Conservation (phyloP, 257 asterid genomes). For the Solanum rostratum region DNA sequence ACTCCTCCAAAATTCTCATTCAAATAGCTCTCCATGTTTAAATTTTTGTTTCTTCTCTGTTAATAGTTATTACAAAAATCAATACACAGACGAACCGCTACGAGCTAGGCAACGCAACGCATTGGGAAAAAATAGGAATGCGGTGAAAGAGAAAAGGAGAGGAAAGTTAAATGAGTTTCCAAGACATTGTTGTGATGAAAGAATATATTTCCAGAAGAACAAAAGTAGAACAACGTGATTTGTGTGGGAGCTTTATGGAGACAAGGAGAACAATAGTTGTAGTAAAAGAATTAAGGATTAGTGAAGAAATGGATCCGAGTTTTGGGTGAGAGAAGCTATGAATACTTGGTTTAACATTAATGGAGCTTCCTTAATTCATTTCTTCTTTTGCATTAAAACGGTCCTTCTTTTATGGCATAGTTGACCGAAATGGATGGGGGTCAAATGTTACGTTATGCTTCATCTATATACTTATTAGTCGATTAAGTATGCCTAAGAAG, state of each 20-base stretch:
- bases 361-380: neutral
- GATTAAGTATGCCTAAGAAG: neutral
- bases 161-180: neutral
- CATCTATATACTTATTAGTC: neutral
- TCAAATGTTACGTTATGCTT: neutral
- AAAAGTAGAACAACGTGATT: neutral
- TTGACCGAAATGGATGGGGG: neutral
- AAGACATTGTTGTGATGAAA: neutral
- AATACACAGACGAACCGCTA: neutral
- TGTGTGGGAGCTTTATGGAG: neutral
- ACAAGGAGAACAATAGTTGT: neutral
- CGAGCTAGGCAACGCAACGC: neutral
- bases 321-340: slow-evolving; percentile 2
- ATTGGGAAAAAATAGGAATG: neutral
- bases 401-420: neutral
- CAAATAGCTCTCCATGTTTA: slow-evolving; percentile 50
- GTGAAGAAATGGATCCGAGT: slow-evolving; percentile 1
- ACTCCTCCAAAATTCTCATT: slow-evolving; percentile 65
- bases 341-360: slow-evolving; percentile 4
- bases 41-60: neutral
- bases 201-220: neutral
- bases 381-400: neutral
- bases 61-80: neutral
- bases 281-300: neutral
- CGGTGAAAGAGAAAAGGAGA: neutral